Evolutionary conservation across 2,329 filamentous ascomycete genomes (phyloP).

Genomic region (Cladosporium sp.): DNA sequence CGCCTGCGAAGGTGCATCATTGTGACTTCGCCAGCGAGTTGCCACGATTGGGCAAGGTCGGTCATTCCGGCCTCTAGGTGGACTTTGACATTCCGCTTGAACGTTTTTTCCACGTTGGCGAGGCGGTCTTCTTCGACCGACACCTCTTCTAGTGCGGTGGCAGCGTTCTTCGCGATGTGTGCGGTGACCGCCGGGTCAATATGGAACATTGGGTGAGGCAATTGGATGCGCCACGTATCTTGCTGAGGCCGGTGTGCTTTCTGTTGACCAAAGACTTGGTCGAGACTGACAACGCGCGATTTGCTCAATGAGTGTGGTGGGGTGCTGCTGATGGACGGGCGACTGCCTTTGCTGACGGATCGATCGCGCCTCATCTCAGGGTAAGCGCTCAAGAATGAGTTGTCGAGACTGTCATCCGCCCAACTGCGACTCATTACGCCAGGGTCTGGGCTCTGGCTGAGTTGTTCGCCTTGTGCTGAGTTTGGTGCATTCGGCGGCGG

Average conservation of each 20-base stretch:
- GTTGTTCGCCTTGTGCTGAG: conserved; percentile 11
- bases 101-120: neutral
- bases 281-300: conserved; percentile 14
- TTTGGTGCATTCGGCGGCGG: neutral
- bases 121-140: conserved; percentile 11
- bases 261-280: conserved; percentile 36
- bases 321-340: conserved; percentile 23
- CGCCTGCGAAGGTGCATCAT: conserved; percentile 17
- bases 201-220: conserved; percentile 24
- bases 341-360: conserved; percentile 23
- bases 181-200: conserved; percentile 15
- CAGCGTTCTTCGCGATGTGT: conserved; percentile 12
- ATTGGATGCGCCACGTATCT: conserved; percentile 29
- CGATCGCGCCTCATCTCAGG: conserved; percentile 23
- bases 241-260: conserved; percentile 35
- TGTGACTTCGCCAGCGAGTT: conserved; percentile 18
- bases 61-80: conserved; percentile 15
- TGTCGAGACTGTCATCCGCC: conserved; percentile 60
- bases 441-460: conserved; percentile 40
- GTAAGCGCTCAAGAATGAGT: conserved; percentile 53
- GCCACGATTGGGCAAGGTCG: conserved; percentile 14
- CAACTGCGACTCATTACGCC: conserved; percentile 44
- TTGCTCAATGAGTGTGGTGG: conserved; percentile 15
- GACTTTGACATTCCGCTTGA: conserved; percentile 9
- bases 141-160: conserved; percentile 43